Evolutionary conservation across 129 eudicot genomes (phyloP).

Genomic region (Cynara cardunculus): DNA sequence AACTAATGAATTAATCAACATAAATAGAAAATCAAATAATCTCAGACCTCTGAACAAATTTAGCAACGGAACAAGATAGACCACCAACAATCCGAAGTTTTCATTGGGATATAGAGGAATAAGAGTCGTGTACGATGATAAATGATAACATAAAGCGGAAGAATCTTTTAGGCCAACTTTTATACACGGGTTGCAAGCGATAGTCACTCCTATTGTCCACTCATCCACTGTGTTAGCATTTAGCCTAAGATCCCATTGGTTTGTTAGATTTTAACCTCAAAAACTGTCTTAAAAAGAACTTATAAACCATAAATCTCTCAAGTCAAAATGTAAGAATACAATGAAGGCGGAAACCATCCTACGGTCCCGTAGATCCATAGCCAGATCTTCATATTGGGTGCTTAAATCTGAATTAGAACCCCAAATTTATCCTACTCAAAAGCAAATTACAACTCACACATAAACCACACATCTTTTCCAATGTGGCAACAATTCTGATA

Average conservation of each 20-base stretch:
- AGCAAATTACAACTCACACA: not conserved
- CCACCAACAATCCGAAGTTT: not conserved
- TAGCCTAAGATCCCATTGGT: too few relatives aligned
- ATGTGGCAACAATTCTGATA: not conserved
- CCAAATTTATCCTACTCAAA: not conserved
- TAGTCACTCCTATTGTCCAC: not conserved
- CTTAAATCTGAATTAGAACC: not conserved
- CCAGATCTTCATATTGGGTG: not conserved
- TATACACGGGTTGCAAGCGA: not conserved
- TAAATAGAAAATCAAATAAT: not conserved
- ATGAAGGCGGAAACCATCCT: not conserved
- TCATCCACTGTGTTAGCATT: not conserved
- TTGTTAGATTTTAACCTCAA: not conserved
- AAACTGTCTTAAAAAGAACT: not conserved
- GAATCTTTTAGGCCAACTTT: not conserved
- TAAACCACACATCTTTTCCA: not conserved
- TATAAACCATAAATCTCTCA: not conserved
- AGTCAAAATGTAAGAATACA: not conserved
- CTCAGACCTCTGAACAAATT: not conserved
- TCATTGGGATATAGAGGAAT: not conserved
- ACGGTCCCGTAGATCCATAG: not conserved
- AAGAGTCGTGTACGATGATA: not conserved
- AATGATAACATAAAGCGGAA: not conserved
- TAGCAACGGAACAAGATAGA: not conserved
- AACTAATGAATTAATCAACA: slow-evolving; percentile 2